Base-by-base conservation (phyloP, 495 filamentous ascomycete genomes). In the Platismatia glauca region DNA sequence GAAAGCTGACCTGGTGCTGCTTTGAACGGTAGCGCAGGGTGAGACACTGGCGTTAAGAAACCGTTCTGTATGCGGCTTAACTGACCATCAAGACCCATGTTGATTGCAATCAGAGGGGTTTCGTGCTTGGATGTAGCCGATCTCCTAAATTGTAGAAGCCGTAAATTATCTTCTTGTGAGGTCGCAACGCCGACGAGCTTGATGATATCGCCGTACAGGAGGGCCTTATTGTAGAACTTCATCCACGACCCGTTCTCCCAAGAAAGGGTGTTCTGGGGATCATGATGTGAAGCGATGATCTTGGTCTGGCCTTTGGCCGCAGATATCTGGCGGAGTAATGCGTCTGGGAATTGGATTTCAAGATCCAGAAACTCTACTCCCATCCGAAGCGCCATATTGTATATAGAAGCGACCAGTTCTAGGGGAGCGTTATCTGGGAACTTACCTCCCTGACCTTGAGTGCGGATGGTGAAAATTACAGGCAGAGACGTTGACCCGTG, bases 1-100 rank as follows among this genome's bases (percentile, higher is more conserved):
- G 90, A 96, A 27, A 99, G 83, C 68, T 99, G 94, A 18, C 95
- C 94, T 7, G 95, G 94, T 0, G 94, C 95, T 13, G 94, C 91
- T 76, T 94, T 95, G 78, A 90, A 88, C 0, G 94, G 91, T 4
- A 97, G 80, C 20, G 81, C 81, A 7, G 91, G 89, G 72, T 97
- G 95, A 22, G 92, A 91, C 31, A 99, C 94, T 5, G 94, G 94
- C 3, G 95, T 97, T 81, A 99, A 82, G 80, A 97, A 97, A 60
- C 79, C 77, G 74, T 97, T 97, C 61, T 92, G 76, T 61, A 99
- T 86, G 38, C 94, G 83, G 70, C 90, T 95, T 20, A 97, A 84
- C 72, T 96, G 92, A 29, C 94, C 94, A 37, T 82, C 77, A 24
- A 84, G 78, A 41, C 95, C 93, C 92, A 97, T 97, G 75, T 99